These are phyloP conservation scores for Diplogelasinospora grovesii DNA, from an alignment of 495 filamentous ascomycete genomes.

Conservation along the genomic window DNA sequence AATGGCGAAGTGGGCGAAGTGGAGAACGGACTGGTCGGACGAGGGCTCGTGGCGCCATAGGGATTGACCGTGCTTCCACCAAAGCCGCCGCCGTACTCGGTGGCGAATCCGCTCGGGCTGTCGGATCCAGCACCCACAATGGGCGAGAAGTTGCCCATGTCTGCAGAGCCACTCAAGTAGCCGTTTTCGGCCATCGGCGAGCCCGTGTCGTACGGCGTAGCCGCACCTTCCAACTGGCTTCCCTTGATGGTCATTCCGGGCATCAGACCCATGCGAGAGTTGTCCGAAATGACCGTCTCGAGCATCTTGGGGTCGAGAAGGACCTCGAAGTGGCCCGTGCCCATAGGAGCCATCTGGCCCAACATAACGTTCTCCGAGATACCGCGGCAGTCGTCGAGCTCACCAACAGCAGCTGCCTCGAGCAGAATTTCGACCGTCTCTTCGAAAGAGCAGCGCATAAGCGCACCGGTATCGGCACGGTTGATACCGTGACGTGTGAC, in stretches of 20 bases:
- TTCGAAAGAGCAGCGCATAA: conserved; percentile 99
- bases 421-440: conserved; percentile 98
- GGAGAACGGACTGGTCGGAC: conserved; percentile 70
- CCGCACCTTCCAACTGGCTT: conserved; percentile 68
- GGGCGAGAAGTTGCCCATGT: conserved; percentile 86
- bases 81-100: conserved; percentile 44
- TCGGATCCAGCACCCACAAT: conserved; percentile 73
- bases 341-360: conserved; percentile 91
- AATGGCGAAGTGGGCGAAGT: conserved; percentile 68
- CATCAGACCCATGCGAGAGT: conserved; percentile 72
- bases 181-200: conserved; percentile 80
- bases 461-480: conserved; percentile 89
- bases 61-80: conserved; percentile 59
- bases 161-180: conserved; percentile 65
- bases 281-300: conserved; percentile 87
- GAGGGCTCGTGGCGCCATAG: conserved; percentile 61
- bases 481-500: conserved; percentile 99
- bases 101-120: conserved; percentile 63
- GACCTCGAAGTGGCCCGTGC: conserved; percentile 90
- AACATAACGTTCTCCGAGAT: conserved; percentile 99
- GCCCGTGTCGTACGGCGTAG: conserved; percentile 89
- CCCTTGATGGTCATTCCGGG: conserved; percentile 68
- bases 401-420: conserved; percentile 87
- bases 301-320: conserved; percentile 91
- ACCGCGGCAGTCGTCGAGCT: conserved; percentile 94